Percentiles rank a stretch among this genome's conserved stretches.
Conservation (phyloP, 2,329 filamentous ascomycete species). For the Stagonosporopsis chrysanthemi region DNA sequence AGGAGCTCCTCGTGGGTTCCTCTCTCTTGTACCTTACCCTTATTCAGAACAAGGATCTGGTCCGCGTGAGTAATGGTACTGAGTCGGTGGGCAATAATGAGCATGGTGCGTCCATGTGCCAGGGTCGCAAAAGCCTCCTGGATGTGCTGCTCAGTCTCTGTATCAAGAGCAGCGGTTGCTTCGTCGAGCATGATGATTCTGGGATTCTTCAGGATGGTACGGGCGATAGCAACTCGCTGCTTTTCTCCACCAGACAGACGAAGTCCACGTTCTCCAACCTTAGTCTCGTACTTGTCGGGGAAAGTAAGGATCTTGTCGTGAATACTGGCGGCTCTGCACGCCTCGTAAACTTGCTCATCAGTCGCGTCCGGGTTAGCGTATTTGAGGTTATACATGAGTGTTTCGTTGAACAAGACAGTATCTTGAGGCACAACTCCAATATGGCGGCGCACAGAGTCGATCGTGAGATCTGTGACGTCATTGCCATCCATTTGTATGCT, state of each 20-base stretch:
- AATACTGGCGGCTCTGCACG: constrained; percentile 86
- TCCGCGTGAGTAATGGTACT: constrained; percentile 64
- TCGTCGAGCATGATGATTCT: constrained; percentile 93
- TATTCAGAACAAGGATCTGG: constrained; percentile 63
- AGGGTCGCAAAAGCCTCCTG: constrained; percentile 84
- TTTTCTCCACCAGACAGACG: constrained; percentile 91
- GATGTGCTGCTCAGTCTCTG: constrained; percentile 91
- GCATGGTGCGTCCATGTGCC: constrained; percentile 84
- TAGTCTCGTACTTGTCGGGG: constrained; percentile 86
- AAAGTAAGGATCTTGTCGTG: constrained; percentile 91
- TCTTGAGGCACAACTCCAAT: constrained; percentile 98
- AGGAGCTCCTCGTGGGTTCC: constrained; percentile 62
- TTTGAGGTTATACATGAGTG: constrained; percentile 91
- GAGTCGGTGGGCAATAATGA: constrained; percentile 85
- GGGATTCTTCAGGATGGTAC: constrained; percentile 90
- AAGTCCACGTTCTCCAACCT: constrained; percentile 88
- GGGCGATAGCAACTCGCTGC: constrained; percentile 90
- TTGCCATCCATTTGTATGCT: constrained; percentile 84
- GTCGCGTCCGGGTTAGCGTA: constrained; percentile 85
- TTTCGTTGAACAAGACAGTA: constrained; percentile 93
- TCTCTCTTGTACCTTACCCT: constrained; percentile 60
- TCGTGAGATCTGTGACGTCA: constrained; percentile 85
- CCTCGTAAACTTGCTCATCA: constrained; percentile 81
- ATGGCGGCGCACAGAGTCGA: constrained; percentile 87
- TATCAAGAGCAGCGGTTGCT: constrained; percentile 89